Evolutionary conservation across 345 rosid species (phyloP).

Genomic region (Populus ilicifolia): DNA sequence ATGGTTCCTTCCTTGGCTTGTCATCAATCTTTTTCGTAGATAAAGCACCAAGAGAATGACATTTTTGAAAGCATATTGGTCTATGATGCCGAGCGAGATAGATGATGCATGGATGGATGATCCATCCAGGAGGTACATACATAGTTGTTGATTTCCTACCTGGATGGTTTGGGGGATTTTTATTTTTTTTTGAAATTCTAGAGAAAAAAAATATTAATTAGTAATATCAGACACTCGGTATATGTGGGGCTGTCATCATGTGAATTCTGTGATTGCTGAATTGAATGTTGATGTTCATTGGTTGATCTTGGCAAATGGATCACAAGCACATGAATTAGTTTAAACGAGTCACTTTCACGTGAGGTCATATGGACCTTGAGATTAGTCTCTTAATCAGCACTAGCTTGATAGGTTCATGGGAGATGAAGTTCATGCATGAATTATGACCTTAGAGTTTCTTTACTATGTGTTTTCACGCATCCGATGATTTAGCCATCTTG

Average conservation of each 20-base stretch:
- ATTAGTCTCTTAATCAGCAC: too few species aligned
- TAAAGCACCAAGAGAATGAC: not conserved
- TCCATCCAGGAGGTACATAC: not conserved
- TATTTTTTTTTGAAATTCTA: too few species aligned
- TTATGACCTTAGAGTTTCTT: too few species aligned
- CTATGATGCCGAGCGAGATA: not conserved
- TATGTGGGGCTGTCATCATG: not conserved
- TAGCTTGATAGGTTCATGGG: too few species aligned
- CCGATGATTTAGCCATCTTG: too few species aligned
- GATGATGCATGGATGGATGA: not conserved
- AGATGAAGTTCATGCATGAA: too few species aligned
- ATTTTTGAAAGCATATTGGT: not conserved
- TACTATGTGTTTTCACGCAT: too few species aligned
- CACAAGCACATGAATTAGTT: not conserved
- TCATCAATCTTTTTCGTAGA: not conserved
- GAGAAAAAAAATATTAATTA: not conserved
- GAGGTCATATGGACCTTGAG: not conserved
- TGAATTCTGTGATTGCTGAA: not conserved
- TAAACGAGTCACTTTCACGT: not conserved
- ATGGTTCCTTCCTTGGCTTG: not conserved
- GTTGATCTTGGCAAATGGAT: not conserved
- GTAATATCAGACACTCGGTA: not conserved
- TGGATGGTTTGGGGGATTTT: not conserved
- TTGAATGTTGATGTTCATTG: not conserved
- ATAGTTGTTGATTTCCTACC: not conserved